Conservation (phyloP, 148 eudicot species). For the Heliosperma pusillum region DNA sequence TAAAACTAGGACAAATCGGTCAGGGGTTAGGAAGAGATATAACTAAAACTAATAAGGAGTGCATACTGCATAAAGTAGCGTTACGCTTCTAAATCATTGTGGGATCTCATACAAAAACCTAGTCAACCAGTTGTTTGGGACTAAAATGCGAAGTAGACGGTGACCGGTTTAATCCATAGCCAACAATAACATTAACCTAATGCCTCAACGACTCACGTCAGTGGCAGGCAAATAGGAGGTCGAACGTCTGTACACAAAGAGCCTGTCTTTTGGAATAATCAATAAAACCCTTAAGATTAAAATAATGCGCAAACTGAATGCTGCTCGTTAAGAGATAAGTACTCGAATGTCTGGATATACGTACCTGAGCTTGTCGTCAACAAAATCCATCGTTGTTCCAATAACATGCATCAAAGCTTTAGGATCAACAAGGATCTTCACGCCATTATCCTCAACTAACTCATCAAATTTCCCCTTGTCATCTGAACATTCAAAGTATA, state of each 20-base stretch:
- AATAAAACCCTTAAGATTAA: too few relatives aligned
- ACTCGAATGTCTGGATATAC: conserved; percentile 1
- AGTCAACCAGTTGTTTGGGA: background rate
- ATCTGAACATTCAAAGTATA: conserved; percentile 40
- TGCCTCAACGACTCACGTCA: background rate
- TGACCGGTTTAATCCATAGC: background rate
- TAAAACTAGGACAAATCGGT: too few relatives aligned
- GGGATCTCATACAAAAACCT: background rate
- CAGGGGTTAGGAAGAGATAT: too few relatives aligned
- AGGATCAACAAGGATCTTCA: conserved; percentile 88
- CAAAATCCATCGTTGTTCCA: conserved; percentile 91
- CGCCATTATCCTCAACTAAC: conserved; percentile 89
- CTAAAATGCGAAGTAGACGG: background rate
- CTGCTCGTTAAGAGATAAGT: background rate
- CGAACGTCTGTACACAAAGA: background rate
- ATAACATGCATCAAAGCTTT: conserved; percentile 97
- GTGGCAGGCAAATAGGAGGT: background rate
- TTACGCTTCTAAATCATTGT: too few relatives aligned
- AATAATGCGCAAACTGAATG: background rate
- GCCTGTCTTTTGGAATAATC: background rate
- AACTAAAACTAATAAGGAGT: too few relatives aligned
- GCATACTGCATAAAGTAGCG: too few relatives aligned
- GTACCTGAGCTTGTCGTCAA: conserved; percentile 89
- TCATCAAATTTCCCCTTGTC: conserved; percentile 94
- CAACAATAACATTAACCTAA: background rate